Base-by-base conservation (phyloP, 257 asterid species). In the Solanum raphanifolium region DNA sequence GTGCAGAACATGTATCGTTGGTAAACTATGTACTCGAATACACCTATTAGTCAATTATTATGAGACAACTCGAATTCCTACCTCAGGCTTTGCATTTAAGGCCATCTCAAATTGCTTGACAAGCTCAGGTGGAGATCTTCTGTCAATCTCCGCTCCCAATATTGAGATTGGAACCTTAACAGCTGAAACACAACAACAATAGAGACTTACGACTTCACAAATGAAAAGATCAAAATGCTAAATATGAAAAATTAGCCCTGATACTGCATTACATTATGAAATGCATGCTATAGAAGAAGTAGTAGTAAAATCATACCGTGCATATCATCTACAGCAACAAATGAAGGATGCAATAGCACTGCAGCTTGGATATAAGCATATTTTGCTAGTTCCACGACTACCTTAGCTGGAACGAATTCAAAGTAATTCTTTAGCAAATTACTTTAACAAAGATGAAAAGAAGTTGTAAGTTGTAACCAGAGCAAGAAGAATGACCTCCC, bases 91-190 rank as follows among this genome's bases (percentile, higher is more conserved):
- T 3, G 94, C 89, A 3, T 89, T 88, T 58, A 95, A 88, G 72
- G 83, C 83, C 6, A 74, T 89, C 88, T 91, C 94, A 13, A 91
- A 93, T 62, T 91, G 89, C 68, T 89, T 93, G 84, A 94, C 43
- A 29, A 92, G 90, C 92, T 91, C 93, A 5, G 95, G 93, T 21
- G 95, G 94, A 41, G 91, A 88, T 4, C 3, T 7, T 0, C 83
- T 46, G 88, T 94, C 98, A 9, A 38, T 84, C 90, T 94, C 98
- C 18, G 95, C 98, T 89, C 95, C 98, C 83, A 95, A 91, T 29
- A 94, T 39, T 2, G 94, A 87, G 34, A 91, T 82, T 10, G 98
- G 98, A 55, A 91, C 92, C 91, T 95, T 92, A 9, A 93, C 94
- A 27, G 90, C 97, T 95, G 94, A 86, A 16, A 15, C 86, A 76